Percentiles rank a stretch among this genome's conserved stretches.
Evolutionary conservation across 192 early-diverging fungal species (phyloP).

Genomic region (Umbelopsis sp.): DNA sequence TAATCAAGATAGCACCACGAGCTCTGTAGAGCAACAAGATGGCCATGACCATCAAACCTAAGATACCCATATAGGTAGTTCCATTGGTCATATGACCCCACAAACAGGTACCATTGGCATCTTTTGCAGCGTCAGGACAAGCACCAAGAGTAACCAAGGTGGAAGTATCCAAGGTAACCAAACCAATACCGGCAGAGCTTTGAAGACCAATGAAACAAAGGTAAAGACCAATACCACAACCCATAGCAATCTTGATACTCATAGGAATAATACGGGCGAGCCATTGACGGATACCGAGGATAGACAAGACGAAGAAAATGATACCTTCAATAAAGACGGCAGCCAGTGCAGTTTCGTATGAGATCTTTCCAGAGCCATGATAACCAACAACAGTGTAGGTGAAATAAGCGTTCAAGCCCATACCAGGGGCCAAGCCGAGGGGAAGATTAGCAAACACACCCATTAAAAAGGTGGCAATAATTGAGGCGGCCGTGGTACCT

Average conservation of each 20-base stretch:
- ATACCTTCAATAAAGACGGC: constrained; percentile 85
- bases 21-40: constrained; percentile 64
- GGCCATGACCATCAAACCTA: constrained; percentile 73
- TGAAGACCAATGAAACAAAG: constrained; percentile 80
- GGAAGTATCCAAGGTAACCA: constrained; percentile 59
- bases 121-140: constrained; percentile 57
- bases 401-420: constrained; percentile 86
- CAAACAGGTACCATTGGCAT: constrained; percentile 60
- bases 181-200: constrained; percentile 79
- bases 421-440: constrained; percentile 77
- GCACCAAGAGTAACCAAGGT: constrained; percentile 71
- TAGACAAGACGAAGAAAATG: constrained; percentile 74
- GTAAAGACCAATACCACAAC: constrained; percentile 77
- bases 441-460: constrained; percentile 75
- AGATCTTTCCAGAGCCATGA: constrained; percentile 76
- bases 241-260: constrained; percentile 73
- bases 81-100: constrained; percentile 63
- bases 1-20: constrained; percentile 72
- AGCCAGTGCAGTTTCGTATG: constrained; percentile 66
- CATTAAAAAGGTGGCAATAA: constrained; percentile 68
- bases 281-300: constrained; percentile 80
- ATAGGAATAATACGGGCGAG: constrained; percentile 73
- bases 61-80: constrained; percentile 69
- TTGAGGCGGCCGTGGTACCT: constrained; percentile 67
- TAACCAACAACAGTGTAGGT: constrained; percentile 83